A percentile compares a stretch with the other conserved stretches of the same genome.
Evolutionary conservation across 2,329 filamentous ascomycete genomes (phyloP).

Genomic region (Penicillium sp.): DNA sequence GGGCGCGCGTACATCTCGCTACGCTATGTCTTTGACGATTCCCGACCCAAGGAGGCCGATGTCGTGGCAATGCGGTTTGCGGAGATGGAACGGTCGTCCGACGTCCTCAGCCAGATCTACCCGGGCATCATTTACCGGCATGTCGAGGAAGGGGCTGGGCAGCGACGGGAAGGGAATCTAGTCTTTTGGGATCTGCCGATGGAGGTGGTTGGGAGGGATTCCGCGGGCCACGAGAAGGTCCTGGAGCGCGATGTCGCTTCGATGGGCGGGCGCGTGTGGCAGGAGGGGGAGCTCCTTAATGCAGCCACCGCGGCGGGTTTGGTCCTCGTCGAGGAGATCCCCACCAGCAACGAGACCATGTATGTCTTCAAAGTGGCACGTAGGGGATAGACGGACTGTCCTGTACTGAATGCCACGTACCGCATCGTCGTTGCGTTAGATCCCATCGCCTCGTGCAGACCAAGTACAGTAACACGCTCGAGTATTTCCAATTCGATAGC

Average conservation of each 20-base stretch:
- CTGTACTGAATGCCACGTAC: not conserved
- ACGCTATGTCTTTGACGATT: not conserved
- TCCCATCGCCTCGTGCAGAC: not conserved
- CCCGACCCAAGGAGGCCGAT: not conserved
- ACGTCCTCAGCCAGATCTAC: not conserved
- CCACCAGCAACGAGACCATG: not conserved
- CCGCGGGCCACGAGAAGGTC: not conserved
- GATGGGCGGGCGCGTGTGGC: not conserved
- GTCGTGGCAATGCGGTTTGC: not conserved
- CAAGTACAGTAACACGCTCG: no score
- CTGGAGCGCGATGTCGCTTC: not conserved
- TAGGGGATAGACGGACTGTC: not conserved
- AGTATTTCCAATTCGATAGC: not conserved
- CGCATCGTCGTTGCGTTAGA: not conserved
- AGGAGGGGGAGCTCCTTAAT: not conserved
- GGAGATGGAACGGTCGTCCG: not conserved
- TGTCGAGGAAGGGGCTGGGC: not conserved
- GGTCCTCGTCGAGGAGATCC: not conserved
- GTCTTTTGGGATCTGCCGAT: not conserved
- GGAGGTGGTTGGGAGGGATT: not conserved
- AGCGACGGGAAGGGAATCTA: not conserved
- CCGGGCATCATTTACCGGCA: conserved; percentile 1
- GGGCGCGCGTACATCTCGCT: not conserved
- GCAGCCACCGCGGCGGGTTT: not conserved
- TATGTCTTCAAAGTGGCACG: not conserved